A percentile compares a stretch with the other conserved stretches of the same genome.
Evolutionary conservation across 139 green algal genomes (phyloP).

Genomic region (Chlamydomonas sphaeroides): DNA sequence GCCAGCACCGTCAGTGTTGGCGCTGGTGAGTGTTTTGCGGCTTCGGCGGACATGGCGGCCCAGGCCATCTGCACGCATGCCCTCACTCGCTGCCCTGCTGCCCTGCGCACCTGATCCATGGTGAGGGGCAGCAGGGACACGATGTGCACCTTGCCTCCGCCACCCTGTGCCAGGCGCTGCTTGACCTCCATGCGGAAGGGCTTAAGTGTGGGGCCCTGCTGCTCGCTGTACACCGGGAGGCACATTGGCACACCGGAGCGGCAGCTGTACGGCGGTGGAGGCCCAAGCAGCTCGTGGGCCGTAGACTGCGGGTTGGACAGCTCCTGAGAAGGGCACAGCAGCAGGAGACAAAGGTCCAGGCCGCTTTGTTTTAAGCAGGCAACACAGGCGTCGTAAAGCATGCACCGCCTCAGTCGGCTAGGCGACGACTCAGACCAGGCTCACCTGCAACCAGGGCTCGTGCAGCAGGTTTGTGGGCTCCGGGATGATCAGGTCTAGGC

Average conservation of each 20-base stretch:
- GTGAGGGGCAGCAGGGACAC: background rate
- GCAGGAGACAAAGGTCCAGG: background rate
- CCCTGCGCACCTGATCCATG: background rate
- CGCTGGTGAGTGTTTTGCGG: too few species aligned
- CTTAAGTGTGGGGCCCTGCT: background rate
- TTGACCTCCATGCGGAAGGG: background rate
- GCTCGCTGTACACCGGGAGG: background rate
- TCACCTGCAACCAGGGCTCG: constrained; percentile 11
- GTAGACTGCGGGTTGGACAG: background rate
- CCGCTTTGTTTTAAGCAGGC: background rate
- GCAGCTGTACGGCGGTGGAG: constrained; percentile 1
- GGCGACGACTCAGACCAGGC: background rate
- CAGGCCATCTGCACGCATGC: too few species aligned
- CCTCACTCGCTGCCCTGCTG: too few species aligned
- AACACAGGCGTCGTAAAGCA: background rate
- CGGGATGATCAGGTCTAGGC: background rate
- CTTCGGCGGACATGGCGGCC: too few species aligned
- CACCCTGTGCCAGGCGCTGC: constrained; percentile 10
- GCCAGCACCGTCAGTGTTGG: too few species aligned
- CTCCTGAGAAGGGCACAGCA: background rate
- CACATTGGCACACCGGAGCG: background rate
- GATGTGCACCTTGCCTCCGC: background rate
- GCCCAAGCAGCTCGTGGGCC: background rate
- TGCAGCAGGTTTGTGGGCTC: background rate
- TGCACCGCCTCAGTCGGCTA: too few species aligned